Evolutionary conservation across 305 asterid genomes (phyloP), one percentile per base, ranked within the genome.

Genomic region (Fraxinus greggii): DNA sequence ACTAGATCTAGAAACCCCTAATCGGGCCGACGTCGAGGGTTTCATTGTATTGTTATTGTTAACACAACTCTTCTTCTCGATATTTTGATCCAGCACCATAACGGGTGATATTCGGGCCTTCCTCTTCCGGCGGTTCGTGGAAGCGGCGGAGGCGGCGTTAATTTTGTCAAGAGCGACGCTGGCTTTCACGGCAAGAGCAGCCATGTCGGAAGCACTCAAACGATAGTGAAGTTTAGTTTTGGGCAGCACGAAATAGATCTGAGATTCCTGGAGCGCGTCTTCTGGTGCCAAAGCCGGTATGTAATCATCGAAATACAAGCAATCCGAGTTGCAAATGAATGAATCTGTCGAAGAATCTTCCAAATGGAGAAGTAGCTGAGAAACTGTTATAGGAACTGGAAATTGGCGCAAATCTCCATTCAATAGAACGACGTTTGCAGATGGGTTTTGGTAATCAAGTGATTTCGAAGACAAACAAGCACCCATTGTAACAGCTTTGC

Each of bases 251-350:
- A 92, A 92, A 78, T 92, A 92, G 87, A 92, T 90, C 89, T 92
- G 91, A 26, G 83, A 82, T 2, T 86, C 78, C 33, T 90, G 83
- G 61, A 92, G 81, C 21, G 36, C 86, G 2, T 87, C 86, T 1
- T 86, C 85, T 9, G 74, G 35, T 1, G 76, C 86, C 79, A 93
- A 86, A 4, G 82, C 10, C 4, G 95, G 93, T 13, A 90, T 89
- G 85, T 48, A 89, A 17, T 91, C 90, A 75, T 91, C 93, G 75
- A 89, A 90, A 78, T 81, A 86, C 1, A 93, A 74, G 0, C 89
- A 81, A 63, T 93, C 97, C 56, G 95, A 93, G 81, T 87, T 87
- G 90, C 97, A 91, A 65, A 93, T 78, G 84, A 91, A 91, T 5
- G 89, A 81, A 3, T 79, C 63, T 0, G 89, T 73, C 0, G 89